phyloP scores from a whole-genome alignment of 345 rosid genomes.

The Lagerstroemia speciosa region DNA sequence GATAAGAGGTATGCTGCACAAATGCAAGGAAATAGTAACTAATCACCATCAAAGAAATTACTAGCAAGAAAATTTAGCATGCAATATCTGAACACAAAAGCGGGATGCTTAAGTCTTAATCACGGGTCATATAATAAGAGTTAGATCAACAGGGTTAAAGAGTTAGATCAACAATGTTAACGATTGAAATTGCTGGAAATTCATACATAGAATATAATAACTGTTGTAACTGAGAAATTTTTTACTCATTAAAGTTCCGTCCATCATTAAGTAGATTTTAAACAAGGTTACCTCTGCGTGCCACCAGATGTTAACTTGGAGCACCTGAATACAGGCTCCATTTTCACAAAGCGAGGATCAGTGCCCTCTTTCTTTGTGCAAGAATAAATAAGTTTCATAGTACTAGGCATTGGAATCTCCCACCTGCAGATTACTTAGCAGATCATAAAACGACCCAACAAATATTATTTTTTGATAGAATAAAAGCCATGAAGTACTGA shows the following conservation, averaged over 20 bases:
- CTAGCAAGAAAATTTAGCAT: background rate
- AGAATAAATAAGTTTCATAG: conserved; percentile 44
- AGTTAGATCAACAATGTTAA: background rate
- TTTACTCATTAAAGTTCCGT: background rate
- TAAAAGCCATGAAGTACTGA: background rate
- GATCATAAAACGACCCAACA: conserved; percentile 7
- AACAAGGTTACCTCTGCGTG: conserved; percentile 40
- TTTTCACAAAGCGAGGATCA: conserved; percentile 83
- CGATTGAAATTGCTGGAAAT: background rate
- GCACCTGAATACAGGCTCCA: conserved; percentile 82
- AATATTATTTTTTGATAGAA: background rate
- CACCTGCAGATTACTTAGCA: conserved; percentile 51
- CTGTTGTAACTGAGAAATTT: background rate
- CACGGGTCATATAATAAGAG: background rate
- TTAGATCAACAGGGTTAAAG: conserved; percentile 1
- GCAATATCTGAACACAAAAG: background rate
- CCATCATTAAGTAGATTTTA: background rate
- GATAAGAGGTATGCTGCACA: conserved; percentile 68
- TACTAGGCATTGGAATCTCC: conserved; percentile 81
- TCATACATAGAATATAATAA: background rate
- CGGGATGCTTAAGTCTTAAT: background rate
- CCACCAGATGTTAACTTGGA: conserved; percentile 60
- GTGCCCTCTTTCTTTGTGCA: conserved; percentile 42
- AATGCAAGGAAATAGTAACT: background rate
- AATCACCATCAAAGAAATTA: background rate